Evolutionary conservation across 345 rosid species (phyloP).

Genomic region (Gossypium herbaceum): DNA sequence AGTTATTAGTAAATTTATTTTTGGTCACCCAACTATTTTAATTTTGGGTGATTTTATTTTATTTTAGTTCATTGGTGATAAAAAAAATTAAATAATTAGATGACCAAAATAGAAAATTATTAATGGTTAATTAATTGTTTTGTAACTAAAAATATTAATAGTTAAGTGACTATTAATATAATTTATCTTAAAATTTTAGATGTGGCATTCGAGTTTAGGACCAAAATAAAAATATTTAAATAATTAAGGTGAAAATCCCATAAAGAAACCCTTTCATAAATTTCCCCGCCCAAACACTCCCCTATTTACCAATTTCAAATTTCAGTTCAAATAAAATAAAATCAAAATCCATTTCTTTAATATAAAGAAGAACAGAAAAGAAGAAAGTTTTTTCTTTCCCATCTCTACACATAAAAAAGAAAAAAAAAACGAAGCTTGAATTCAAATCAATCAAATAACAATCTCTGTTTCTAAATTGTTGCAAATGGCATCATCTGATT

Average conservation of each 20-base stretch:
- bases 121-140: rapidly evolving
- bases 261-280: background rate
- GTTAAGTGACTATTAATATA: too few relatives aligned
- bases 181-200: too few relatives aligned
- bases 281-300: constrained; percentile 9
- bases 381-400: background rate
- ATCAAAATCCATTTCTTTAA: background rate
- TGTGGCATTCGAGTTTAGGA: too few relatives aligned
- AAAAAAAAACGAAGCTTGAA: background rate
- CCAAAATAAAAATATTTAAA: too few relatives aligned
- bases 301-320: background rate
- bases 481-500: constrained; percentile 59
- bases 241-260: too few relatives aligned
- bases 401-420: background rate
- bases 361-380: background rate
- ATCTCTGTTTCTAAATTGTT: background rate
- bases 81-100: too few relatives aligned
- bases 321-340: background rate
- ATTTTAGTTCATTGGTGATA: rapidly evolving
- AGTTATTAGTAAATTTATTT: too few relatives aligned
- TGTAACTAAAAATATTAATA: too few relatives aligned
- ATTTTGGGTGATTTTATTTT: too few relatives aligned
- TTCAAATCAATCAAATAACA: background rate
- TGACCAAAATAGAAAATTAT: too few relatives aligned
- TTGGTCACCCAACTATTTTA: too few relatives aligned